Percentiles rank a stretch among this genome's conserved stretches.
phyloP scores from a whole-genome alignment of 352 stramenopile genomes.

The Thraustochytrium striatum region DNA sequence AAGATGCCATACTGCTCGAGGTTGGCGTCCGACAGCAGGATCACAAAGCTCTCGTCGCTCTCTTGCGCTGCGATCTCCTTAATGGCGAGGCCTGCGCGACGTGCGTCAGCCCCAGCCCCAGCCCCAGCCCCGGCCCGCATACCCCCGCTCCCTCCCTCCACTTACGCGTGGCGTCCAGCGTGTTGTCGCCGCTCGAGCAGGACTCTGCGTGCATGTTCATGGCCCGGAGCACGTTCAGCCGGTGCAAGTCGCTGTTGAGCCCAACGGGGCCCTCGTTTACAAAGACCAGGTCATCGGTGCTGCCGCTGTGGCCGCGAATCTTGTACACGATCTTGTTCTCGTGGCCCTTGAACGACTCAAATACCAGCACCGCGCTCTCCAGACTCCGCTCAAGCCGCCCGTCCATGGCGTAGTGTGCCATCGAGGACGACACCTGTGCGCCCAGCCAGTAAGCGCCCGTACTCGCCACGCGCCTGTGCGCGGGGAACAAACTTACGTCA shows the following conservation, averaged over 20 bases:
- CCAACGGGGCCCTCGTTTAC: not conserved
- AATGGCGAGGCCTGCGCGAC: constrained; percentile 53
- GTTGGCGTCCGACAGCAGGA: constrained; percentile 91
- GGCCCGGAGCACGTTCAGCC: constrained; percentile 81
- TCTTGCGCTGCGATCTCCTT: constrained; percentile 44
- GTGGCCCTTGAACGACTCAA: constrained; percentile 85
- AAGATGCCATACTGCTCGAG: constrained; percentile 81
- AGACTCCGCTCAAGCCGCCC: constrained; percentile 81
- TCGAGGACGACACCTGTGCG: constrained; percentile 82
- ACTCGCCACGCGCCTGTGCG: too few relatives aligned
- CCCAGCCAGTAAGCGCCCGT: too few relatives aligned
- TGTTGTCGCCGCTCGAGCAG: constrained; percentile 85
- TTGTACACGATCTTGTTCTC: constrained; percentile 80
- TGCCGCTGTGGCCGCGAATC: constrained; percentile 63
- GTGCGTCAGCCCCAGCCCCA: too few relatives aligned
- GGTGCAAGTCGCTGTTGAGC: constrained; percentile 73
- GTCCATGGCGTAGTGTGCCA: constrained; percentile 86
- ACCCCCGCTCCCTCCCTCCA: too few relatives aligned
- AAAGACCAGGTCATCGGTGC: constrained; percentile 41
- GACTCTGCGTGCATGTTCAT: constrained; percentile 92
- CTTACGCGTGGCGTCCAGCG: constrained; percentile 78
- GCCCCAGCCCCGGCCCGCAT: too few relatives aligned
- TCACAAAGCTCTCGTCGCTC: constrained; percentile 68
- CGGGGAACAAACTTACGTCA: too few relatives aligned
- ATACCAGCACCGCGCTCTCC: constrained; percentile 89